Conservation (phyloP, 176 grass and related monocot species). For the Hsuehochloa calcarea region DNA sequence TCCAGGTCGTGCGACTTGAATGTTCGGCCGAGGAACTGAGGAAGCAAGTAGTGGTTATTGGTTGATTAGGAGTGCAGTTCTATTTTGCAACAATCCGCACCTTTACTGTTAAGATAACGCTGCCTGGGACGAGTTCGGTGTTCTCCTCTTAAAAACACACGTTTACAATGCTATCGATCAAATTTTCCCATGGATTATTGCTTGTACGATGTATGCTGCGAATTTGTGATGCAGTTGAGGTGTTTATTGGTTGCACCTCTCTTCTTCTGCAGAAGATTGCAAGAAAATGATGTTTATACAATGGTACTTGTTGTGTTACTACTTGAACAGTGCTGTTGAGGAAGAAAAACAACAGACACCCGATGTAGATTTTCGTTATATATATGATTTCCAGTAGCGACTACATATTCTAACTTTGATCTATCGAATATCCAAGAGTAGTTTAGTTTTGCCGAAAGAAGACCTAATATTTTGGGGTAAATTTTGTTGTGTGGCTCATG, state of each 20-base stretch:
- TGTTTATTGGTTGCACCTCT: background rate
- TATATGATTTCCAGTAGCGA: background rate
- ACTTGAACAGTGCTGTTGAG: background rate
- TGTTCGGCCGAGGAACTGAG: constrained; percentile 25
- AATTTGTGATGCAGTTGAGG: background rate
- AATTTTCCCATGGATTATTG: background rate
- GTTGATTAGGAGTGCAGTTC: background rate
- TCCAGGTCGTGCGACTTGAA: constrained; percentile 51
- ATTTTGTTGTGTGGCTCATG: background rate
- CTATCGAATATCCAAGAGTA: constrained; percentile 25
- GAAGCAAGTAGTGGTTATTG: background rate
- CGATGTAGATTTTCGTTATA: background rate
- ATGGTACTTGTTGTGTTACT: background rate
- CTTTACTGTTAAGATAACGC: no score
- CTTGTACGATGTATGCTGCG: background rate
- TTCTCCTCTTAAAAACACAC: no score
- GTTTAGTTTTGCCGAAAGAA: constrained; percentile 3
- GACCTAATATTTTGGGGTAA: background rate
- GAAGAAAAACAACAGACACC: background rate
- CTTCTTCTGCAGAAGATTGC: background rate
- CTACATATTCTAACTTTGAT: background rate
- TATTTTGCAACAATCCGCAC: no score
- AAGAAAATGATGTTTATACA: background rate
- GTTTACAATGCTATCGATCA: no score
- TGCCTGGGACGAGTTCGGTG: no score